Base-by-base conservation (phyloP, 1,284 basidiomycete species). In the Athelia sp. region DNA sequence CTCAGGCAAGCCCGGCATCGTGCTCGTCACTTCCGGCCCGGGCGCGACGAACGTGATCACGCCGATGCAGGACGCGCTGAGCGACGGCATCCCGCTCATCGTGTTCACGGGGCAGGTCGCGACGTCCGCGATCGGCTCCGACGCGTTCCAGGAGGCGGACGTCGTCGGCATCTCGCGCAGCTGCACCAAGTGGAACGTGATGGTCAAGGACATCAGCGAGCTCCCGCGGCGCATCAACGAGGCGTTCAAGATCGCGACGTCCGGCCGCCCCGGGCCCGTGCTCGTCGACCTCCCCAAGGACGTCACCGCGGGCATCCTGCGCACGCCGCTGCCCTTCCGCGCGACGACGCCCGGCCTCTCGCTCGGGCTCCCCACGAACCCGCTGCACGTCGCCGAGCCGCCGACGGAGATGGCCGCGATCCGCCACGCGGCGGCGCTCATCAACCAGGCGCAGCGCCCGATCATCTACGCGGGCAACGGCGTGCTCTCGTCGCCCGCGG, bases 141-240 rank as follows among this genome's bases (percentile, higher is more conserved):
- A 99, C 66, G 90, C 93, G 2, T 99, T 99, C 82, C 96, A 99
- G 68, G 96, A 99, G 70, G 96, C 96, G 42, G 97, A 99, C 63
- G 73, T 98, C 46, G 79, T 99, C 53, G 97, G 97, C 49, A 99
- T 99, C 67, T 97, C 93, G 47, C 78, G 96, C 55, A 87, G 87
- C 58, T 99, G 96, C 74, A 98, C 97, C 23, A 99, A 99, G 70
- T 99, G 96, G 97, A 99, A 99, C 67, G 95, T 99, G 56, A 97
- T 98, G 94, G 92, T 99, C 54, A 98, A 98, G 72, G 94, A 97
- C 66, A 93, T 99, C 55, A 72, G 90, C 22, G 96, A 98, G 70
- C 78, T 98, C 3, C 97, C 96, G 8, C 76, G 96, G 46, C 80
- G 96, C 56, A 97, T 99, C 70, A 99, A 98, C 67, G 96, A 99